These are phyloP conservation scores for Talaromyces nanjingensis DNA, from an alignment of 495 filamentous ascomycete species.

Conservation along the genomic window DNA sequence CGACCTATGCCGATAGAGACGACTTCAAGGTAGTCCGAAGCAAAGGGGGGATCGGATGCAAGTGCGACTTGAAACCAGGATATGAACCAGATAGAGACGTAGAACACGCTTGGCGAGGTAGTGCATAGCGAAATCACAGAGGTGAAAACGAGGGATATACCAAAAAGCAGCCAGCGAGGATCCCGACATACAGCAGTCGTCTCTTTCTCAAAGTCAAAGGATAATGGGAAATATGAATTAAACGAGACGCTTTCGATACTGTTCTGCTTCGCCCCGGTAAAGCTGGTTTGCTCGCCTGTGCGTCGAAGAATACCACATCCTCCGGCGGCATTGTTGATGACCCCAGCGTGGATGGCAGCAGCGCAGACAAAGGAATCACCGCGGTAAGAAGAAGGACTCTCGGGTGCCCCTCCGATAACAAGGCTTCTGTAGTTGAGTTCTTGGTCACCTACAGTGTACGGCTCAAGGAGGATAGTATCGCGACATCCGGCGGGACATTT, in stretches of 20 bases:
- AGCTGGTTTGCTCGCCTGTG: slow-evolving; percentile 52
- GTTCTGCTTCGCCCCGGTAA: slow-evolving; percentile 41
- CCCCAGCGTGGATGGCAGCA: slow-evolving; percentile 65
- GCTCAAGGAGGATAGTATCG: slow-evolving; percentile 57
- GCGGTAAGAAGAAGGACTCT: slow-evolving; percentile 50
- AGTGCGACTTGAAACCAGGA: slow-evolving; percentile 72
- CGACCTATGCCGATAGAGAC: slow-evolving; percentile 59
- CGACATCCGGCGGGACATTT: slow-evolving; percentile 66
- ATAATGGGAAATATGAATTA: slow-evolving; percentile 61
- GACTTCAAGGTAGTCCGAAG: slow-evolving; percentile 41
- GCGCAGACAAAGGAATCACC: slow-evolving; percentile 74
- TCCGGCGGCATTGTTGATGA: slow-evolving; percentile 55
- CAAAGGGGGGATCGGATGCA: slow-evolving; percentile 59
- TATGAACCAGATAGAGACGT: slow-evolving; percentile 55
- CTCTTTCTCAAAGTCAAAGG: slow-evolving; percentile 49
- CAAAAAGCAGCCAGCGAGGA: slow-evolving; percentile 60
- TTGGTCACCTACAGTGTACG: slow-evolving; percentile 59
- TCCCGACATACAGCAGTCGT: slow-evolving; percentile 45
- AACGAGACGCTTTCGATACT: slow-evolving; percentile 61
- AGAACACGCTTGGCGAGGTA: slow-evolving; percentile 58
- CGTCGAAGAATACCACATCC: slow-evolving; percentile 67
- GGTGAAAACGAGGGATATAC: slow-evolving; percentile 57
- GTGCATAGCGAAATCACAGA: slow-evolving; percentile 57
- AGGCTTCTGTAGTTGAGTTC: slow-evolving; percentile 58
- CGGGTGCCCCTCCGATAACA: slow-evolving; percentile 59